These are phyloP conservation scores for Hibiscus mutabilis DNA, from an alignment of 345 rosid species.

Conservation along the genomic window DNA sequence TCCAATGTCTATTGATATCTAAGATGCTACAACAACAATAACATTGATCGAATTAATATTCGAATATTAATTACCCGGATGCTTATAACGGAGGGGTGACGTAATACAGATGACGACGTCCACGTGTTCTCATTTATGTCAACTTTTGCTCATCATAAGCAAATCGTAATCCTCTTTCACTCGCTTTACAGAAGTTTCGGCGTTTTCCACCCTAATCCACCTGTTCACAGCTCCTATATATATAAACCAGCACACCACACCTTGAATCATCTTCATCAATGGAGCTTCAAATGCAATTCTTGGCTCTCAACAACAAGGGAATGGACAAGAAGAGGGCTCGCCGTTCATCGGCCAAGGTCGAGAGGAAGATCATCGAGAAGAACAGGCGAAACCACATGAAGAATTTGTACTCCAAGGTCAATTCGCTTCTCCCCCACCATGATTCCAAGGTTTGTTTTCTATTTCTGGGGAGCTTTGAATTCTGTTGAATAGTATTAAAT, in stretches of 20 bases:
- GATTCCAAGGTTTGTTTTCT: conserved; percentile 20
- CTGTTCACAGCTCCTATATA: background rate
- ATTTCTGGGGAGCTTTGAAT: background rate
- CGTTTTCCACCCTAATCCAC: background rate
- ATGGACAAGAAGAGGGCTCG: background rate
- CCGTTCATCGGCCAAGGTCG: conserved; percentile 25
- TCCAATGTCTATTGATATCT: too few species aligned
- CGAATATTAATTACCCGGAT: too few species aligned
- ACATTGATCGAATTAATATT: too few species aligned
- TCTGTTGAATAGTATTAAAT: too few species aligned
- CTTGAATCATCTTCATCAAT: background rate
- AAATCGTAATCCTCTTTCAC: too few species aligned
- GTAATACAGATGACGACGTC: too few species aligned
- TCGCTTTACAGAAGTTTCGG: background rate
- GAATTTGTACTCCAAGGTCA: conserved; percentile 31
- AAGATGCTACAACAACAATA: too few species aligned
- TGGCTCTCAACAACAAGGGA: background rate
- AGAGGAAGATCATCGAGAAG: conserved; percentile 48
- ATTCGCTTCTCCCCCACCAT: conserved; percentile 38
- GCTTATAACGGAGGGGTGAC: too few species aligned
- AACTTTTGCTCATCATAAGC: too few species aligned
- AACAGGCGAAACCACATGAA: conserved; percentile 50
- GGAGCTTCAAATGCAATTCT: conserved; percentile 5
- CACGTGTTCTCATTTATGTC: too few species aligned
- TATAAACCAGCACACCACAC: background rate